Base-by-base conservation (phyloP, 2,329 filamentous ascomycete genomes). In the Aspergillus luchuensis region DNA sequence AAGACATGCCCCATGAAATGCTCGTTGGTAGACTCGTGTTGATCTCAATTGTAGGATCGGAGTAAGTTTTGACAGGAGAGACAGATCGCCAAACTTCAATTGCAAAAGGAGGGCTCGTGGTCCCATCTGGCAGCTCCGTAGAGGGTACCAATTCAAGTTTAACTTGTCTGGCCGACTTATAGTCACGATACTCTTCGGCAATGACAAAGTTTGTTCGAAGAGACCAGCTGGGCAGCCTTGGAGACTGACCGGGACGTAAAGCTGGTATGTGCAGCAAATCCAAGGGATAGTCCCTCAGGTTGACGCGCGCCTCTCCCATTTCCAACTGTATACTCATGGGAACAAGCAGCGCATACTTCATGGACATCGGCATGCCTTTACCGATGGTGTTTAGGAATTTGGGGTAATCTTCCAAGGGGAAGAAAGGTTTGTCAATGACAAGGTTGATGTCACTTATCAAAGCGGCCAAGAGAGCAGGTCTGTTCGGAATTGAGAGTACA, bases 1-100 rank as follows among this genome's bases (percentile, higher is more conserved):
- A 99, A 2, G 93, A 97, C 49, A 95, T 93, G 7, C 93, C 93
- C 96, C 95, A 99, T 0, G 94, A 97, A 56, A 99, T 94, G 48
- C 91, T 88, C 0, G 95, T 99, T 2, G 96, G 91, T 60, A 94
- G 87, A 57, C 89, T 90, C 2, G 94, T 97, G 75, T 98, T 97
- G 75, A 99, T 93, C 65, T 97, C 91, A 69, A 99, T 84, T 36
- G 85, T 87, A 76, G 97, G 93, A 71, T 98, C 90, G 0, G 95
- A 97, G 73, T 95, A 99, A 0, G 92, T 96, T 78, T 99, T 99
- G 65, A 99, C 92, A 0, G 96, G 91, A 8, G 93, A 92, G 33
- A 98, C 91, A 0, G 95, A 98, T 48, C 95, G 88, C 57, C 91
- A 88, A 25, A 99, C 91, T 70, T 95, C 90, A 57, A 99, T 89